Evolutionary conservation across 306 rosid genomes (phyloP), one percentile per base, ranked within the genome.

Genomic region (Herpetospermum pedunculosum): DNA sequence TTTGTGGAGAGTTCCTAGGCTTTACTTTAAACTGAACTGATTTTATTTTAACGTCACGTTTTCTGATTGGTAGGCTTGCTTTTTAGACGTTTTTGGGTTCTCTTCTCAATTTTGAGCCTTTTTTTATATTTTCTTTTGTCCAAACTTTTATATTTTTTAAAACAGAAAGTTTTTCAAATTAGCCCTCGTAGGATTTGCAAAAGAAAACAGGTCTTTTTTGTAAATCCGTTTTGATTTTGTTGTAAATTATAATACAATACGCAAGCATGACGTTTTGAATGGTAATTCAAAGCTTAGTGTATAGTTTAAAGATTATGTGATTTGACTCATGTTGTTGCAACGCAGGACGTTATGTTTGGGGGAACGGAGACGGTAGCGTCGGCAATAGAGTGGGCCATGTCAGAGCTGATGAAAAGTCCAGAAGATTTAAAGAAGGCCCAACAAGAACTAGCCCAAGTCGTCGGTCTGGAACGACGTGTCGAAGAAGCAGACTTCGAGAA

Each of bases 281-380:
- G n/a, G n/a, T n/a, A n/a, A n/a, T n/a, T n/a, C n/a, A n/a, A n/a
- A n/a, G n/a, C n/a, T n/a, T n/a, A n/a, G n/a, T n/a, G n/a, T n/a
- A n/a, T n/a, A n/a, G n/a, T n/a, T n/a, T n/a, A n/a, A n/a, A n/a
- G n/a, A n/a, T n/a, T n/a, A n/a, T n/a, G n/a, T n/a, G n/a, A n/a
- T n/a, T n/a, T n/a, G n/a, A n/a, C n/a, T n/a, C n/a, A n/a, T n/a
- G n/a, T n/a, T n/a, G n/a, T n/a, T n/a, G n/a, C n/a, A 34, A 4
- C 0, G 5, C 37, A 92, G 97, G 98, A 92, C 41, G 98, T 92
- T 4, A 92, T 92, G 98, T 92, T 92, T 28, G 97, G 98, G 16
- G 97, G 98, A 32, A 92, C 98, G 0, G 98, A 92, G 81, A 92
- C 98, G 11, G 98, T 92, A 6, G 98, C 97, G 8, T 93, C 98